Conservation (phyloP, 1,139 yeast genomes). For the Kurtzmaniella quercitrusa region DNA sequence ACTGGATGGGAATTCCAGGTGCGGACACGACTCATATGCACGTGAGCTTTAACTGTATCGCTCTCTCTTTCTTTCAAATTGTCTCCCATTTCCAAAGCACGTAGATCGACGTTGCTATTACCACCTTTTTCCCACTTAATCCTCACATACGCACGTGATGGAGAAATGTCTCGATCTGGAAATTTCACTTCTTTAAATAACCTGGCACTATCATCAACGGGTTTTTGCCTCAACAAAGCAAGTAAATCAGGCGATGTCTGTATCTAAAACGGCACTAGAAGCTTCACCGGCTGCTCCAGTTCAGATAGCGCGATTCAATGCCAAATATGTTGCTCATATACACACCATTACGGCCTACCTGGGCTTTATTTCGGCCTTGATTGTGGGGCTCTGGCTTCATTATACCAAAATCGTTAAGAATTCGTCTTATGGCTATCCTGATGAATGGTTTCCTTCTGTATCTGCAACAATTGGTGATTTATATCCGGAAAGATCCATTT, state of each 20-base stretch:
- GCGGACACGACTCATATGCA: conserved; percentile 10
- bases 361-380: conserved; percentile 73
- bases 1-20: conserved; percentile 13
- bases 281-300: background rate
- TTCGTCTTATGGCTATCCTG: conserved; percentile 85
- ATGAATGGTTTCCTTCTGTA: conserved; percentile 98
- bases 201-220: too few species aligned
- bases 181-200: background rate
- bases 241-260: conserved; percentile 1
- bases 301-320: conserved; percentile 41
- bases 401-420: conserved; percentile 84
- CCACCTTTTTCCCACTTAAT: too few species aligned
- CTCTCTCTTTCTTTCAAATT: background rate
- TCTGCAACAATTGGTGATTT: conserved; percentile 96
- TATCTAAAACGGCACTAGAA: conserved; percentile 3
- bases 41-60: background rate
- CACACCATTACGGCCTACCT: conserved; percentile 68
- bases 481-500: conserved; percentile 90
- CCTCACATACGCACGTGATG: background rate
- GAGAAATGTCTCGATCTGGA: background rate
- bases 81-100: too few species aligned
- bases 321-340: conserved; percentile 59
- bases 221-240: too few species aligned
- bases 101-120: too few species aligned
- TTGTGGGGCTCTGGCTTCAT: conserved; percentile 70